Base-by-base conservation (phyloP, 495 filamentous ascomycete genomes). In the Parathielavia appendiculata region DNA sequence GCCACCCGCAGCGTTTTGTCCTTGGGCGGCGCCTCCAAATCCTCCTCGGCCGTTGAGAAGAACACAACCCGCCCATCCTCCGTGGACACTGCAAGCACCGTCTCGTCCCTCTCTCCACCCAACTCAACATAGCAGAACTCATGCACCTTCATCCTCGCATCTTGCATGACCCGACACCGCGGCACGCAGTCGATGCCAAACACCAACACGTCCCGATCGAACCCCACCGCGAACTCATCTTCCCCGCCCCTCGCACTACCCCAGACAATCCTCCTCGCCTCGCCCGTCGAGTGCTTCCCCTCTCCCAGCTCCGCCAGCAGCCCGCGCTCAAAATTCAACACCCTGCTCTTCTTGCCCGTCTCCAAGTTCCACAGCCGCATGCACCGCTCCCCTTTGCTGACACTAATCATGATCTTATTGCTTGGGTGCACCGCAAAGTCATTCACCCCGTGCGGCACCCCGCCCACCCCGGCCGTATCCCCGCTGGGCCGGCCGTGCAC, bases 361-460 rank as follows among this genome's bases (percentile, higher is more conserved):
- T 96, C 90, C 50, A 99, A 67, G 65, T 99, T 97, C 93, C 93
- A 99, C 59, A 97, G 75, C 61, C 93, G 76, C 88, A 99, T 91
- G 64, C 84, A 91, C 53, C 83, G 81, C 76, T 97, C 95, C 41
- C 91, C 91, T 59, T 85, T 88, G 30, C 88, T 85, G 5, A 97
- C 91, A 64, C 83, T 91, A 47, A 99, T 79, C 85, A 96, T 93
- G 53, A 99, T 81, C 75, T 97, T 97, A 81, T 91, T 89, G 72
- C 87, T 91, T 4, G 93, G 95, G 66, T 99, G 95, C 5, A 97
- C 85, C 12, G 95, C 91, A 74, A 97, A 90, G 68, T 91, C 91
- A 66, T 96, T 97, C 46, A 99, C 82, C 13, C 93, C 93, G n/a
- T 85, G 79, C 3, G 92, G 91, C n/a, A 84, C 81, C 13, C 83